Evolutionary conservation across 169 alveolate genomes (phyloP).

Genomic region (Eimeria acervulina): DNA sequence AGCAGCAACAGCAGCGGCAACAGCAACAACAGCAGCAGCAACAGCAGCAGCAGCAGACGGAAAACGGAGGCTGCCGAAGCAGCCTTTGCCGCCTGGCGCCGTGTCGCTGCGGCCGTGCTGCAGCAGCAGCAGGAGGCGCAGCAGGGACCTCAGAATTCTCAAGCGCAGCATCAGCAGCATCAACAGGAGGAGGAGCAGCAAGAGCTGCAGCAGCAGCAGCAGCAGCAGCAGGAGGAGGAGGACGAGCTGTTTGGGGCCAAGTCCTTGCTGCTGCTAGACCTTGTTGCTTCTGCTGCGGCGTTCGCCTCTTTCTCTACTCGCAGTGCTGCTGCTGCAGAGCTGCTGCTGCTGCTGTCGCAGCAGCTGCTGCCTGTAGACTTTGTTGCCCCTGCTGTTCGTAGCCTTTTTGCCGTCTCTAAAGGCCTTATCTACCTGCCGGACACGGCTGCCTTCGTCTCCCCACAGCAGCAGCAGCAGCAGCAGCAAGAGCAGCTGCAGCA

Average conservation of each 20-base stretch:
- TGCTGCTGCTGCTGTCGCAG: conserved; percentile 26
- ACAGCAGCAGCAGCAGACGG: conserved; percentile 16
- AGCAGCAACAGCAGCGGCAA: conserved; percentile 28
- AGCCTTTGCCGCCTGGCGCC: conserved; percentile 10
- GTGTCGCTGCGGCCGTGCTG: neutral
- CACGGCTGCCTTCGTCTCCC: neutral
- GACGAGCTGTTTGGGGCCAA: neutral
- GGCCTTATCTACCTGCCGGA: neutral
- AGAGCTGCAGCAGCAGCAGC: neutral
- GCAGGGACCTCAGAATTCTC: neutral
- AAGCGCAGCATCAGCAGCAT: too few species aligned
- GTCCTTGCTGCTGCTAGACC: neutral
- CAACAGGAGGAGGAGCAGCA: too few species aligned
- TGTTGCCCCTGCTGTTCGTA: neutral
- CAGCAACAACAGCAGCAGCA: conserved; percentile 10
- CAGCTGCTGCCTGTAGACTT: too few species aligned
- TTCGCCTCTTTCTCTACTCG: neutral
- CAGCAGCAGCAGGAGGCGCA: neutral
- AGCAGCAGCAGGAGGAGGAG: neutral
- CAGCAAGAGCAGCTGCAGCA: conserved; percentile 24
- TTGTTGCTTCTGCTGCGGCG: conserved; percentile 5
- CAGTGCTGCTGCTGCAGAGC: conserved; percentile 44
- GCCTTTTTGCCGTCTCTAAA: conserved; percentile 7
- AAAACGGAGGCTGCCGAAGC: conserved; percentile 60
- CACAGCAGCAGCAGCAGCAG: conserved; percentile 19